Conservation (phyloP, 306 rosid genomes). For the Mimosa pudica region DNA sequence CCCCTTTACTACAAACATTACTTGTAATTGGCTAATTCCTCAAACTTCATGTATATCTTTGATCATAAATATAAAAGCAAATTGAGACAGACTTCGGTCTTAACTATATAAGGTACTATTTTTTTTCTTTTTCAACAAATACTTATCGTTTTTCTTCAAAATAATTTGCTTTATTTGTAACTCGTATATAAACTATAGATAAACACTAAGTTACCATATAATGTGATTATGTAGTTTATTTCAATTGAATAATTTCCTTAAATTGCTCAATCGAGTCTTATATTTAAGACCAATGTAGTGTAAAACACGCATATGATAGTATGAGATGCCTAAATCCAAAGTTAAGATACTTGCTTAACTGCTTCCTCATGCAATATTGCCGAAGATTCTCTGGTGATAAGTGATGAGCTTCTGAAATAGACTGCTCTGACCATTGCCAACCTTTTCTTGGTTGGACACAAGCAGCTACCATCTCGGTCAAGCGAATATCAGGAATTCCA, state of each 20-base stretch:
- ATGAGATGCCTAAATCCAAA: background rate
- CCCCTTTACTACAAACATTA: background rate
- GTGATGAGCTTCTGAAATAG: conserved; percentile 36
- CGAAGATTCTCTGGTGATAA: conserved; percentile 55
- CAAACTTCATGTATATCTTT: background rate
- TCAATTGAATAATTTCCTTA: too few relatives aligned
- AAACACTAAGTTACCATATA: too few relatives aligned
- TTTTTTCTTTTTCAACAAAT: too few relatives aligned
- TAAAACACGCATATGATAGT: background rate
- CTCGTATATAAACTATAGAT: too few relatives aligned
- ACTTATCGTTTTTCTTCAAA: too few relatives aligned
- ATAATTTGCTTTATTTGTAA: too few relatives aligned
- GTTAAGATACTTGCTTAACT: conserved; percentile 58
- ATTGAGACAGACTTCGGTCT: too few relatives aligned
- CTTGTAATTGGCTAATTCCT: background rate
- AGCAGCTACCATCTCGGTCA: conserved; percentile 71
- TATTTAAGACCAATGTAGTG: too few relatives aligned
- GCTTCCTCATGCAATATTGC: conserved; percentile 49
- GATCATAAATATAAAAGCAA: too few relatives aligned
- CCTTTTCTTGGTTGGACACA: conserved; percentile 56
- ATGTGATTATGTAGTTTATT: too few relatives aligned
- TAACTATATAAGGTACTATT: too few relatives aligned
- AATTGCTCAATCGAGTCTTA: too few relatives aligned
- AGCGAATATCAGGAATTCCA: conserved; percentile 71
- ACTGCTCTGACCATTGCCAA: conserved; percentile 66